These are phyloP conservation scores for Heracleum sosnowskyi DNA, from an alignment of 129 eudicot species.

Conservation along the genomic window DNA sequence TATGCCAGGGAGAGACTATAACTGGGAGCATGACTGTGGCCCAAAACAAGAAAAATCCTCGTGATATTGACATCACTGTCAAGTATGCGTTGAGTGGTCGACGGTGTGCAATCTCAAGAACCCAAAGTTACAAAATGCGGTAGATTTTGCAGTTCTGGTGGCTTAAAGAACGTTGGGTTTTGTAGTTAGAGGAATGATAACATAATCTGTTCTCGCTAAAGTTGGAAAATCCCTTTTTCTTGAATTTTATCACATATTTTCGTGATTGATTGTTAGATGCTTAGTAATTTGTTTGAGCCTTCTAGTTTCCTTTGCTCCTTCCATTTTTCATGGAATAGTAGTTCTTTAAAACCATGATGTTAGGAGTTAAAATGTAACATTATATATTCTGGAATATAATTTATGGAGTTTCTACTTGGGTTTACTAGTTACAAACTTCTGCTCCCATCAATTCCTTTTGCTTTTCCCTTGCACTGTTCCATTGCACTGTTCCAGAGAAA, in stretches of 20 bases:
- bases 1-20: slow-evolving; percentile 75
- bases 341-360: background rate
- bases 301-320: background rate
- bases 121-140: slow-evolving; percentile 74
- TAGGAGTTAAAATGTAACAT: background rate
- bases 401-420: background rate
- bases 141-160: slow-evolving; percentile 14
- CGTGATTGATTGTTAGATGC: background rate
- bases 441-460: background rate
- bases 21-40: slow-evolving; percentile 67
- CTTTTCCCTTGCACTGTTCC: slow-evolving; percentile 1
- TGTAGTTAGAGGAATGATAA: background rate
- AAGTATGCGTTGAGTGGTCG: slow-evolving; percentile 68
- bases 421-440: background rate
- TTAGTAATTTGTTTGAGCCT: background rate
- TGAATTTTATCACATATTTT: background rate
- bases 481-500: too few species aligned
- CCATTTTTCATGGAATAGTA: background rate
- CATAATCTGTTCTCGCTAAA: background rate
- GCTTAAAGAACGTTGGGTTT: background rate
- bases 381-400: background rate
- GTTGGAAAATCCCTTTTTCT: background rate
- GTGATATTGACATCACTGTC: slow-evolving; percentile 72
- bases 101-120: slow-evolving; percentile 55
- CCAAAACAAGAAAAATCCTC: slow-evolving; percentile 84